Evolutionary conservation across 441 rosid genomes (phyloP).

Genomic region (Kokia cookei): DNA sequence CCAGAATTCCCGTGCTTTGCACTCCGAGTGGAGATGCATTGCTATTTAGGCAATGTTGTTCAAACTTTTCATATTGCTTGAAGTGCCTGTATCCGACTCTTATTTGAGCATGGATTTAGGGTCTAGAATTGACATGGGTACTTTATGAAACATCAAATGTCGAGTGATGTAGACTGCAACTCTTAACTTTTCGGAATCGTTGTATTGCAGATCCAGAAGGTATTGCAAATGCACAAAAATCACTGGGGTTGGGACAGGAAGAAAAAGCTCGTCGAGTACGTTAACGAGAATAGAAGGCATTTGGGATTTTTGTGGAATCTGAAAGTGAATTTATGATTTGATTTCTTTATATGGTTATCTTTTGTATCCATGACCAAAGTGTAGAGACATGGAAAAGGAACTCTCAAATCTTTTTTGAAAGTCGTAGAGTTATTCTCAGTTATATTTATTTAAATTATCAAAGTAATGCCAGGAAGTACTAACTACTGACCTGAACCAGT

Average conservation of each 20-base stretch:
- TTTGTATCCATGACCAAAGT: not conserved
- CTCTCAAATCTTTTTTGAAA: not conserved
- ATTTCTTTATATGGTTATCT: not conserved
- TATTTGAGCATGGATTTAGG: not conserved
- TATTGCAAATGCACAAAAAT: constrained; percentile 85
- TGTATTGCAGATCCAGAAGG: constrained; percentile 89
- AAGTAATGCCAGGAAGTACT: not conserved
- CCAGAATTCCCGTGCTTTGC: not conserved
- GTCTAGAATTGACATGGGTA: too few species aligned
- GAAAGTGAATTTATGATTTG: not conserved
- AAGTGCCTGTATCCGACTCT: not conserved
- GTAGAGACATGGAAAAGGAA: not conserved
- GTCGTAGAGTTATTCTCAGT: not conserved
- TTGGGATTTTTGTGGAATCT: not conserved
- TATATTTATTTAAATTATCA: not conserved
- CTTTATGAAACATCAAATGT: too few species aligned
- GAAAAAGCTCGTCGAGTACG: constrained; percentile 81
- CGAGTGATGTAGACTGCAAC: too few species aligned
- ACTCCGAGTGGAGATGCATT: not conserved
- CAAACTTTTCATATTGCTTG: not conserved
- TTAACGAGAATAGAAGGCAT: constrained; percentile 15
- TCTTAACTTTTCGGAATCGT: constrained; percentile 5
- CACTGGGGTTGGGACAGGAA: constrained; percentile 94
- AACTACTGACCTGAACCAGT: not conserved
- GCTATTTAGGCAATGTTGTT: not conserved